Base-by-base conservation (phyloP, 108 stramenopile species). In the Cyclotella baltica region DNA sequence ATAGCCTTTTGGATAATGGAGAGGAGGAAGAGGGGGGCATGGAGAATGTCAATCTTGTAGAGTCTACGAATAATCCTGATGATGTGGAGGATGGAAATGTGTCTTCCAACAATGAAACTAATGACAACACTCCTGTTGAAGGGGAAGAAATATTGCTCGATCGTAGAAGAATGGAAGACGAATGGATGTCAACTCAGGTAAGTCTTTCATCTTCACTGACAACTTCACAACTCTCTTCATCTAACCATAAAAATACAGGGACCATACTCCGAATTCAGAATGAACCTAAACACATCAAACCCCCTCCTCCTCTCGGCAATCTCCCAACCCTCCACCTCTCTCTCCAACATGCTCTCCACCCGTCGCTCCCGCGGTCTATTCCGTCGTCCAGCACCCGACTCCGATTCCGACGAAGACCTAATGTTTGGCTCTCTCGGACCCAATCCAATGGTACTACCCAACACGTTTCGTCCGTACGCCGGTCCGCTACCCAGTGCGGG, bases 201-300 rank as follows among this genome's bases (percentile, higher is more conserved):
- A 78, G 71, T 56, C 19, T 2, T 29, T 57, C 1, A 18, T 57
- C 15, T n/a, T 25, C 29, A 27, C 22, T 5, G n/a, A 28, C 53
- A 18, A 34, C 34, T 37, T 13, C 58, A 36, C 20, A 43, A 15
- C 10, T 27, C 62, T 36, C 2, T 63, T 63, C 40, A 47, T 1
- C 5, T 47, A 36, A 15, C 70, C 34, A 53, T 31, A 58, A 57
- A 36, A 19, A 31, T 43, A 19, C 89, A 96, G 82, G 92, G 92
- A 46, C 88, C 95, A 15, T 73, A 87, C 29, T 91, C 88, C 20
- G 95, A 96, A 72, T 96, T 93, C 80, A 83, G 95, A 48, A 67
- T 93, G 62, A 96, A 96, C 80, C 80, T 96, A 25, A 83, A 88
- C 70, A 89, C 88, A 55, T 88, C 58, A 48, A 86, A 86, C 58